phyloP scores from a whole-genome alignment of 345 rosid genomes.

The Aquilaria sinensis region DNA sequence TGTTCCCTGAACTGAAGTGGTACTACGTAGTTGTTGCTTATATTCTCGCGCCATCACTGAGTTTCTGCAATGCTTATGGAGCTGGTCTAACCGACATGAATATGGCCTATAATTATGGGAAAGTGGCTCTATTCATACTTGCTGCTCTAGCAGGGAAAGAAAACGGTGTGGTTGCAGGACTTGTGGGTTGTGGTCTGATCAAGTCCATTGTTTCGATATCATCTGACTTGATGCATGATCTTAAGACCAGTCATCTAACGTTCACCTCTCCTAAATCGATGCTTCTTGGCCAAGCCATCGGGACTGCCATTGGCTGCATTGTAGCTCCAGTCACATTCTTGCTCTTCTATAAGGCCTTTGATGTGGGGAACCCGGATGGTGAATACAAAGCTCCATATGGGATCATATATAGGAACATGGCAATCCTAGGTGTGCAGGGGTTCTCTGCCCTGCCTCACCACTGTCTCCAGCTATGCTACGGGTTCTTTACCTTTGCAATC shows the following conservation, averaged over 20 bases:
- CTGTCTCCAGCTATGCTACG: constrained; percentile 79
- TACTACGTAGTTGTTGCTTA: constrained; percentile 81
- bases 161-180: constrained; percentile 80
- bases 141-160: constrained; percentile 65
- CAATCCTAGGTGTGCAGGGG: constrained; percentile 88
- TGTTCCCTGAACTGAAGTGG: constrained; percentile 94
- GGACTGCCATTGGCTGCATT: constrained; percentile 80
- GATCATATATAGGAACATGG: constrained; percentile 83
- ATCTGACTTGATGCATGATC: constrained; percentile 93
- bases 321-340: constrained; percentile 84
- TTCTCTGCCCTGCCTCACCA: constrained; percentile 84
- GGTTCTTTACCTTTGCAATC: constrained; percentile 77
- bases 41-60: constrained; percentile 75
- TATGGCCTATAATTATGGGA: constrained; percentile 93
- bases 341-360: constrained; percentile 85
- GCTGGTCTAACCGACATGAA: constrained; percentile 97
- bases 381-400: constrained; percentile 98
- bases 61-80: constrained; percentile 97
- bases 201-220: constrained; percentile 85
- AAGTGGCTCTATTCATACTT: constrained; percentile 79
- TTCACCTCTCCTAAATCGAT: constrained; percentile 85
- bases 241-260: constrained; percentile 89
- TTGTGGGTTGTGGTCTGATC: constrained; percentile 83
- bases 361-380: constrained; percentile 84
- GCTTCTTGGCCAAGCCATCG: constrained; percentile 83